A percentile compares a stretch with the other conserved stretches of the same genome.
Evolutionary conservation across 768 basidiomycete species (phyloP).

Genomic region (Candolleomyces aberdarensis): DNA sequence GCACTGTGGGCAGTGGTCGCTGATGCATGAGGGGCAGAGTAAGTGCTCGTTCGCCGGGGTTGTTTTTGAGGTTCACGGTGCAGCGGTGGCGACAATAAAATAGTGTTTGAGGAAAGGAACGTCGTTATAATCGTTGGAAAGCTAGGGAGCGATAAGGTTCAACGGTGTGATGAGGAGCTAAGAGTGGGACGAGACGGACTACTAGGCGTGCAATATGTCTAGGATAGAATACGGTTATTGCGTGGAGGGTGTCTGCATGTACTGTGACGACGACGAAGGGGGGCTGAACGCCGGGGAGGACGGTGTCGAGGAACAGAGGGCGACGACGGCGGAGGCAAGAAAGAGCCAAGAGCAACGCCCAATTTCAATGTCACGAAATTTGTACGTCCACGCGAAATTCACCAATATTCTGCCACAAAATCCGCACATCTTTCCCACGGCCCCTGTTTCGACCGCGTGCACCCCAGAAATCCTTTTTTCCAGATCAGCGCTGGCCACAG

Average conservation of each 20-base stretch:
- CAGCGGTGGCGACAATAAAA: background rate
- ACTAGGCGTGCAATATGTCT: background rate
- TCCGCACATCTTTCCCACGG: background rate
- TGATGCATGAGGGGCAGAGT: slow-evolving; percentile 47
- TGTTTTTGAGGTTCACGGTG: background rate
- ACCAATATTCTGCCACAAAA: background rate
- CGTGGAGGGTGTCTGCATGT: background rate
- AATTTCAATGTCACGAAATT: background rate
- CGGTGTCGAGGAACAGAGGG: background rate
- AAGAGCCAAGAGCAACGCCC: background rate
- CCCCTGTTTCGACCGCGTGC: background rate
- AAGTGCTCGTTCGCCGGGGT: background rate
- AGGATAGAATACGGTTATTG: background rate
- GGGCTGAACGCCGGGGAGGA: background rate
- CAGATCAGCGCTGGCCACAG: no score
- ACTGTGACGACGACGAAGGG: background rate
- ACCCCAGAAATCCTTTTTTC: background rate
- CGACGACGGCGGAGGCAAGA: background rate
- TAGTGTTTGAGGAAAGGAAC: background rate
- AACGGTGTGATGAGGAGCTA: background rate
- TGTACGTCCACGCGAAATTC: background rate
- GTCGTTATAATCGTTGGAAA: slow-evolving; percentile 4
- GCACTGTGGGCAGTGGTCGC: slow-evolving; percentile 52
- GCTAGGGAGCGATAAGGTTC: background rate
- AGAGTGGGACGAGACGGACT: background rate